Base-by-base conservation (phyloP, 73 alveolate species). In the Paramecium biaurelia region DNA sequence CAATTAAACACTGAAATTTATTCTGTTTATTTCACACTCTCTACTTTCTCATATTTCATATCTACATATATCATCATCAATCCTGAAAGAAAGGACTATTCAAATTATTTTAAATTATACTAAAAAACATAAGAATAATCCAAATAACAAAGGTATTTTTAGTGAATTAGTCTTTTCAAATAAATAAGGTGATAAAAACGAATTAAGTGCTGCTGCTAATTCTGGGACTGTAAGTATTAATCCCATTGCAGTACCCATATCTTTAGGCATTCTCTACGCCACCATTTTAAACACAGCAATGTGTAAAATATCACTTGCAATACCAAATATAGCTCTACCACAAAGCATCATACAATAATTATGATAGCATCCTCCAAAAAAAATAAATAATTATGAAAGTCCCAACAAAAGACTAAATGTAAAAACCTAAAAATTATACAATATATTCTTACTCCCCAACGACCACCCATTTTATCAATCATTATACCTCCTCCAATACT, bases 281-380 rank as follows among this genome's bases (percentile, higher is more conserved):
- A 79, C 56, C 41, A 79, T 24, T 45, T 79, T 79, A 47, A 79
- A 79, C 42, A 79, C 90, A 14, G 90, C 90, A 24, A 79, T 79
- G 28, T 79, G 90, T 26, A 79, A 45, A 26, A 79, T 79, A 79
- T 79, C 90, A 12, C 76, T 43, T 23, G 90, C 90, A 43, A 79
- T 79, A 18, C 90, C 90, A 79, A 79, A 79, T 18, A 79, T 79
- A 21, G 90, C 90, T 42, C 90, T 79, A 23, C 90, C 90, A 20
- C 47, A 58, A 24, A 79, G 45, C 90, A 79, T 79, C 90, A 79
- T 79, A 42, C 56, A 79, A 45, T 79, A 79, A 18, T 41, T 43
- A 9, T 45, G 34, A 79, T 79, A 79, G 37, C 76, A 43, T 79
- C 90, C 90, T 18, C 90, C 90, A 79, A 47, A 79, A 23, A 34